Evolutionary conservation across 345 rosid species (phyloP).

Genomic region (Cochlearia excelsa): DNA sequence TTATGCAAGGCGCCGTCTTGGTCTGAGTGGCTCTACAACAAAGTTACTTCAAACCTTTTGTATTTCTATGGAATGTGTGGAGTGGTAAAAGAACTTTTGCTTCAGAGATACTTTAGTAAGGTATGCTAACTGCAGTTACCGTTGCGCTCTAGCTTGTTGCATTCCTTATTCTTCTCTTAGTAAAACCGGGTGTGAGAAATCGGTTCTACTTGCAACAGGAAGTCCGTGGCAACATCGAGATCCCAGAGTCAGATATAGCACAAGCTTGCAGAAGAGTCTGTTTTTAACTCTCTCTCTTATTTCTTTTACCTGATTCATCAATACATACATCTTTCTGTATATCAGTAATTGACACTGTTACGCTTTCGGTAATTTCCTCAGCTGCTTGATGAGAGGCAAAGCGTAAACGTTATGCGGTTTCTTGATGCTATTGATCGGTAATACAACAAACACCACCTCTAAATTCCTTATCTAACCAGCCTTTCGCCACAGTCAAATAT

Average conservation of each 20-base stretch:
- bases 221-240: constrained; percentile 74
- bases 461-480: background rate
- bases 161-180: constrained; percentile 5
- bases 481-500: background rate
- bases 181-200: constrained; percentile 1
- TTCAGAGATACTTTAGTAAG: constrained; percentile 94
- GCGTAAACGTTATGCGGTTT: constrained; percentile 58
- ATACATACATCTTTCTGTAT: background rate
- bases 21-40: constrained; percentile 91
- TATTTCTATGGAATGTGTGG: constrained; percentile 92
- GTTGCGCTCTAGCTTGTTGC: background rate
- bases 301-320: constrained; percentile 4
- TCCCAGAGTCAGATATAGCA: constrained; percentile 89
- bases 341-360: constrained; percentile 11
- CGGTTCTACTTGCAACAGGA: constrained; percentile 50
- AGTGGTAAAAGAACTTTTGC: constrained; percentile 69
- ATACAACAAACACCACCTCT: constrained; percentile 8
- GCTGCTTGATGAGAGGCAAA: constrained; percentile 88
- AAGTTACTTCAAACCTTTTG: constrained; percentile 69
- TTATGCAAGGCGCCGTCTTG: constrained; percentile 90
- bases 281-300: background rate
- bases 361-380: constrained; percentile 31
- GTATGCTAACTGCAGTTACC: constrained; percentile 34
- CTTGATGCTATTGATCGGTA: constrained; percentile 70
- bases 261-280: constrained; percentile 86